Conservation (phyloP, 73 alveolate genomes). For the Paramecium tetraurelia region DNA sequence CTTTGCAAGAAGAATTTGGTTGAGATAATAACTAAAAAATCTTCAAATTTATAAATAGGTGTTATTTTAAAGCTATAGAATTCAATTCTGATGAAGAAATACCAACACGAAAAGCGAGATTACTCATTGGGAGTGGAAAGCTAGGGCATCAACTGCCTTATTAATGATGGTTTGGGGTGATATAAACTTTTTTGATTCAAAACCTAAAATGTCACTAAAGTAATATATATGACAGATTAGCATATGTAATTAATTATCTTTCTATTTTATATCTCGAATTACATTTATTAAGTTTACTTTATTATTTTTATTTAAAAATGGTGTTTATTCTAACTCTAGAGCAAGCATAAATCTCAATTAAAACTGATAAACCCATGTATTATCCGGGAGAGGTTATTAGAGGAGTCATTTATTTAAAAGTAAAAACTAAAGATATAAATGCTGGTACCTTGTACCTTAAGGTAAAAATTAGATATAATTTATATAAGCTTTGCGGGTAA, state of each 20-base stretch:
- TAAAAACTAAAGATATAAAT: neutral
- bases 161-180: conserved; percentile 43
- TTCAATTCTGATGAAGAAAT: conserved; percentile 15
- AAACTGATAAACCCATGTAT: neutral
- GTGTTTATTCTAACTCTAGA: neutral
- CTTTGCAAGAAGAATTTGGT: neutral
- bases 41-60: neutral
- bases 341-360: neutral
- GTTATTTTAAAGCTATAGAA: neutral
- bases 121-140: neutral
- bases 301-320: neutral
- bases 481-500: neutral
- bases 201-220: neutral
- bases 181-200: neutral
- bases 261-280: neutral
- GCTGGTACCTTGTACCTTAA: neutral
- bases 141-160: neutral
- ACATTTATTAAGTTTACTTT: neutral
- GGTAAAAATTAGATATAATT: neutral
- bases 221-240: neutral
- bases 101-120: neutral
- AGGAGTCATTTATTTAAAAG: neutral
- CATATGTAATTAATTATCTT: too few species aligned
- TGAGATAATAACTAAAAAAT: neutral
- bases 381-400: neutral